Base-by-base conservation (phyloP, 2,329 filamentous ascomycete genomes). In the Didymellaceae sp. region DNA sequence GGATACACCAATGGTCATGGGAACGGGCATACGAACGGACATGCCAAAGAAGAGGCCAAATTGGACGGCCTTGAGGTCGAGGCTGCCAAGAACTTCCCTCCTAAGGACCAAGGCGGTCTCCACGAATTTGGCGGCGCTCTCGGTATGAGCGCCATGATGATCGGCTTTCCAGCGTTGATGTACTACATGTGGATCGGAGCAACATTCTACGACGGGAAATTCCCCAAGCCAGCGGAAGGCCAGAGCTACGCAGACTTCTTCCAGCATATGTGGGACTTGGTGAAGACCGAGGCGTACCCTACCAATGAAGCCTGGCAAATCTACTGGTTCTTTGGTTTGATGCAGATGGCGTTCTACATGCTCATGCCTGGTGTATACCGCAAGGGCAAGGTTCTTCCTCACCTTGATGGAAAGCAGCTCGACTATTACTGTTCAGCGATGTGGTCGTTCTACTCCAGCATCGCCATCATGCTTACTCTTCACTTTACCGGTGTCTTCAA, bases 151-250 rank as follows among this genome's bases (percentile, higher is more conserved):
- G 79, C 83, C 61, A 91, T 97, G 84, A 97, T 97, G 91, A 82
- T 91, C 56, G 85, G 88, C 35, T 99, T 97, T 75, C 94, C 94
- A n/a, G 56, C 87, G 28, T 82, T 99, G 64, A 97, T 97, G 93
- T 97, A 90, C 83, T 97, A 97, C 78, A 96, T 99, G 92, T 97
- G 92, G 92, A 87, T 96, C 74, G 94, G 94, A 41, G 89, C 93
- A 25, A 92, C 87, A 40, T 96, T 93, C 77, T 99, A 97, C 77
- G 80, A 91, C 70, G 93, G 93, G 62, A 86, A 89, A 57, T 80
- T 95, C 42, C 94, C 94, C 13, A 76, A 78, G 33, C 89, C 85
- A 1, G 76, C 77, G 2, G 71, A 83, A 33, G 88, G 83, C 32
- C 82, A 96, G 78, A 86, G 80, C 61, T 84, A 84, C 70, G 61